Evolutionary conservation across 1,139 yeast genomes (phyloP), one percentile per base, ranked within the genome.

Genomic region (Schwanniomyces etchellsii): DNA sequence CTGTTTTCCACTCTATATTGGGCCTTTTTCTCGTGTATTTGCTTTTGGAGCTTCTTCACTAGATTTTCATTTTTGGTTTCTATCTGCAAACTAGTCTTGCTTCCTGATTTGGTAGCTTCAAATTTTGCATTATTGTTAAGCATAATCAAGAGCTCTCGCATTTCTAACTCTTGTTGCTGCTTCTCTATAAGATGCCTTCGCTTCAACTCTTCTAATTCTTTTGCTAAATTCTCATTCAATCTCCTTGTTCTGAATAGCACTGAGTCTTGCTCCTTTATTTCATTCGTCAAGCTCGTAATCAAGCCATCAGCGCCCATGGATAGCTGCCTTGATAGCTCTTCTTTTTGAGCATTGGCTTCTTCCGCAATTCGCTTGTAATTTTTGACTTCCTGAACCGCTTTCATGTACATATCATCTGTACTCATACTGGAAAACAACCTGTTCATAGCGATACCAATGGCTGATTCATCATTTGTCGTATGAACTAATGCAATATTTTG

Each of bases 391-490:
- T 71, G 57, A 33, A 82, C 64, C 0, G 96, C 95, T 35, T 81
- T 70, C 33, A 83, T 67, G 14, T 95, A 96, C 54, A 82, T 83
- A 37, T 88, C 96, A 55, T 91, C 98, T 0, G 96, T 85, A 43
- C 81, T 81, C 54, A 89, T 70, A n/a, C 88, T 73, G 32, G 86
- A 77, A 38, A 77, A 70, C 33, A 91, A 66, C 38, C 81, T 68
- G 47, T 86, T 93, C 24, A 91, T 83, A 1, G 95, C 89, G 42
- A 86, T 77, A 31, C 84, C 86, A 45, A 88, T 71, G 4, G 88
- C 84, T 5, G 89, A 71, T 26, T 81, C 85, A 38, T 81, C 80
- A 42, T 81, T 82, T 1, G 78, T 60, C 11, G 74, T 65, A 14
- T 82, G 79, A 3, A 57, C 65, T 71, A 79, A 70, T 3, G 91